Conservation (phyloP, 768 basidiomycete species). For the Cystobasidium ongulense region DNA sequence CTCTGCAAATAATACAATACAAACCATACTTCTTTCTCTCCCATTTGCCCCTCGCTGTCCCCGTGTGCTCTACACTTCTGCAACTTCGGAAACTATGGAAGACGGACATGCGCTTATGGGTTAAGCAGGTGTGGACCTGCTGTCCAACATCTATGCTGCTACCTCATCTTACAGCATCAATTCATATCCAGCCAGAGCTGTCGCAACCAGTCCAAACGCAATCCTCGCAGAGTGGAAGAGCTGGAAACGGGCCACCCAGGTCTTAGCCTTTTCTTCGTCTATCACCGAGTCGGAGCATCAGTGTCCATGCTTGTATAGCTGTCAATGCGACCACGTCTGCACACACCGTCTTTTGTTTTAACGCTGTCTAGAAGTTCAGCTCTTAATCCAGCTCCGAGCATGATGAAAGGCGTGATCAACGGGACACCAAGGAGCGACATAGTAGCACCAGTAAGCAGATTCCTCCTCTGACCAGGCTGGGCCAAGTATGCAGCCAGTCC, state of each 20-base stretch:
- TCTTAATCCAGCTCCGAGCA: neutral
- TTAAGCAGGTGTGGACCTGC: too few relatives aligned
- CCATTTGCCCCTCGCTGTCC: too few relatives aligned
- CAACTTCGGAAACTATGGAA: too few relatives aligned
- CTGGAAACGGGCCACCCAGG: neutral
- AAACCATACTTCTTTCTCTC: too few relatives aligned
- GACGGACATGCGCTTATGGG: too few relatives aligned
- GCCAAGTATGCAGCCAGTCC: neutral
- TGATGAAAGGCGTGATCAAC: neutral
- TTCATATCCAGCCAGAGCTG: neutral
- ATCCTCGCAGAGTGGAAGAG: neutral
- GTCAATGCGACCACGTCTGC: too few relatives aligned
- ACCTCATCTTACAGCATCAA: neutral
- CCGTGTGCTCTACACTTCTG: too few relatives aligned
- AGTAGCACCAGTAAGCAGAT: neutral
- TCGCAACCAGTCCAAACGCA: neutral
- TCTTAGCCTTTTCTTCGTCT: neutral
- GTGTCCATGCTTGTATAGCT: too few relatives aligned
- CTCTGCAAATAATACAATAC: too few relatives aligned
- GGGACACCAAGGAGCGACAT: neutral
- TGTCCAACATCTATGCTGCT: too few relatives aligned
- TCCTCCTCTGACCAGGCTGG: neutral
- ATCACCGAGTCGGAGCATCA: too few relatives aligned
- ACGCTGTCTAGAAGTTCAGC: constrained; percentile 3
- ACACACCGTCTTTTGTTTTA: neutral